These are phyloP conservation scores for Chytriomyces sp. DNA, from an alignment of 192 early-diverging fungal species.

Conservation along the genomic window DNA sequence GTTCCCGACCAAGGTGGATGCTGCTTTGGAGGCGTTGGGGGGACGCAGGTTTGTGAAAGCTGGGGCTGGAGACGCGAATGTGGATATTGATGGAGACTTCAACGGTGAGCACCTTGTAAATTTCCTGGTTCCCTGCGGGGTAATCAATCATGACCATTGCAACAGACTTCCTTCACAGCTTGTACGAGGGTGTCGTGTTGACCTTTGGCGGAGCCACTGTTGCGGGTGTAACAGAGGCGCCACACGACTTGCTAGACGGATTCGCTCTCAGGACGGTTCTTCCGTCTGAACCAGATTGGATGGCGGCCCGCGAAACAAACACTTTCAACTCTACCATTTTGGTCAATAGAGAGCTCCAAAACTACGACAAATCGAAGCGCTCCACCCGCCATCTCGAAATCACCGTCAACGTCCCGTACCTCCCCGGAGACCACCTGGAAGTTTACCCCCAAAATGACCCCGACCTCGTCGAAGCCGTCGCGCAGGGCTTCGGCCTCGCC, in stretches of 20 bases:
- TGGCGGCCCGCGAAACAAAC: background rate
- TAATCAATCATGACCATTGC: too few species aligned
- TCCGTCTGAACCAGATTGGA: constrained; percentile 4
- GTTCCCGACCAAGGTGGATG: constrained; percentile 54
- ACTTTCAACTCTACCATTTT: constrained; percentile 34
- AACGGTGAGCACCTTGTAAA: too few species aligned
- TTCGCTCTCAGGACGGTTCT: background rate
- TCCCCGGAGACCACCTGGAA: constrained; percentile 60
- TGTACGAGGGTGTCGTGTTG: background rate
- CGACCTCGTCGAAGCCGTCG: constrained; percentile 43
- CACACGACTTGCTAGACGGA: background rate
- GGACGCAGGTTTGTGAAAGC: constrained; percentile 40
- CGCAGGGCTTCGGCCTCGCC: constrained; percentile 44
- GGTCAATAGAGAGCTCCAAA: constrained; percentile 50
- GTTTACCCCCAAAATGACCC: constrained; percentile 47
- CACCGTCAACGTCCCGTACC: constrained; percentile 31
- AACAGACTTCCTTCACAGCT: constrained; percentile 7
- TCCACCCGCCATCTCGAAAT: constrained; percentile 52
- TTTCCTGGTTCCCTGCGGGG: too few species aligned
- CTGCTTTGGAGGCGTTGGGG: constrained; percentile 47
- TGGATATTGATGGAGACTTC: constrained; percentile 38
- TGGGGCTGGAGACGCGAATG: constrained; percentile 52
- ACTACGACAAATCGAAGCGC: constrained; percentile 32
- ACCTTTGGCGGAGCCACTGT: background rate
- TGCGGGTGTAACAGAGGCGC: background rate